These are phyloP conservation scores for Dryadomyces quercus-mongolicae DNA, from an alignment of 2,329 filamentous ascomycete species.

Conservation along the genomic window DNA sequence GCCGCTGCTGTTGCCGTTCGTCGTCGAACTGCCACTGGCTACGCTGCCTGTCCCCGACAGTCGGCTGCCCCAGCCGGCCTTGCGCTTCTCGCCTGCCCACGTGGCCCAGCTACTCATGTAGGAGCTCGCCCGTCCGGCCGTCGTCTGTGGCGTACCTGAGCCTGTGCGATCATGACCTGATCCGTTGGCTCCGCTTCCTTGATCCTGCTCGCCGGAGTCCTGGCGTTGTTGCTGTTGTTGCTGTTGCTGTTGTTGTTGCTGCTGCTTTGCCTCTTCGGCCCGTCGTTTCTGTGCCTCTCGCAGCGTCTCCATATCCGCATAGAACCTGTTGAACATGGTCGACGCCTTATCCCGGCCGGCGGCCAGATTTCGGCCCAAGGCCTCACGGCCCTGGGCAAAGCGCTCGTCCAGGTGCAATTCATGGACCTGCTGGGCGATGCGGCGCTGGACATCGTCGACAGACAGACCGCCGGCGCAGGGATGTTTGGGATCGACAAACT, in stretches of 20 bases:
- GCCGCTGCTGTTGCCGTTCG: not conserved
- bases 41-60: slow-evolving; percentile 5
- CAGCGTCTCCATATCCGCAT: slow-evolving; percentile 77
- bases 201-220: not conserved
- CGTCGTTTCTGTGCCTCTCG: slow-evolving; percentile 59
- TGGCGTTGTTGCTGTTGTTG: not conserved
- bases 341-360: slow-evolving; percentile 82
- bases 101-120: slow-evolving; percentile 58
- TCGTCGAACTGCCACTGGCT: not conserved
- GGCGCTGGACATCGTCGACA: slow-evolving; percentile 86
- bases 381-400: slow-evolving; percentile 71
- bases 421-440: slow-evolving; percentile 82
- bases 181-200: not conserved
- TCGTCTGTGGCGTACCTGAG: slow-evolving; percentile 22
- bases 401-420: slow-evolving; percentile 90
- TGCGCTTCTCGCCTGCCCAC: slow-evolving; percentile 67
- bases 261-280: slow-evolving; percentile 36
- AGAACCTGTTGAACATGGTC: slow-evolving; percentile 75
- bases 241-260: slow-evolving; percentile 4
- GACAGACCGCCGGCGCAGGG: slow-evolving; percentile 86
- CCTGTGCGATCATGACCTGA: not conserved
- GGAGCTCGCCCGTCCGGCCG: slow-evolving; percentile 44
- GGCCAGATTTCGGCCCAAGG: slow-evolving; percentile 77
- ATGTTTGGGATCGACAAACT: slow-evolving; percentile 85
- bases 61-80: slow-evolving; percentile 29